Evolutionary conservation across 1,284 basidiomycete genomes (phyloP), one percentile per base, ranked within the genome.

Genomic region (Abortiporus biennis): DNA sequence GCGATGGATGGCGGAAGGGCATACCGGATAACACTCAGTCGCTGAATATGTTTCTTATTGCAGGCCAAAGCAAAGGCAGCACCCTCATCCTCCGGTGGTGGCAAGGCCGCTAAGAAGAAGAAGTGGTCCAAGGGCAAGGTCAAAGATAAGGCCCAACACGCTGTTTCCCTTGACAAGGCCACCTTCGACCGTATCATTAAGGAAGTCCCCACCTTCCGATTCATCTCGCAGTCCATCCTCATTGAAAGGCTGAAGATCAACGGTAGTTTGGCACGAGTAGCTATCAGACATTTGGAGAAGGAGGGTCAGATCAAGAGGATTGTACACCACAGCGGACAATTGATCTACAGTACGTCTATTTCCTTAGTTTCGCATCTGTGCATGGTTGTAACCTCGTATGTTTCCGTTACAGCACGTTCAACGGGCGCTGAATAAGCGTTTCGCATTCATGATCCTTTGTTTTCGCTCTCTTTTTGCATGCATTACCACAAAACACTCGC

Each of bases 61-160:
- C 61, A 85, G 82, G 80, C 82, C 69, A 85, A 90, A 76, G 82
- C 85, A 63, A 86, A 86, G 76, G 80, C 81, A 61, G 66, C 78
- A 57, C 68, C 85, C 54, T 59, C 82, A 50, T 68, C 80, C 44
- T 78, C 80, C 40, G 70, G 78, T 47, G 82, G 83, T 53, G 84
- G 86, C 58, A 90, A 90, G 67, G 68, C 84, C 59, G 84, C 85
- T 52, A 97, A 97, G 81, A 98, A 98, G 82, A 98, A 98, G 87
- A 98, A 98, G 82, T 98, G 94, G 94, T 97, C 93, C 56, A 98
- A 98, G 81, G 94, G 94, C 68, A 96, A 96, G 74, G 93, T 97
- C 67, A 97, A 97, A 85, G 93, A 97, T 76, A 97, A 97, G 85
- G 92, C 90, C 61, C 84, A 86, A 64, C 92, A 95, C 78, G 81